Evolutionary conservation across 2,329 filamentous ascomycete species (phyloP).

Genomic region (Exophiala calicioides): DNA sequence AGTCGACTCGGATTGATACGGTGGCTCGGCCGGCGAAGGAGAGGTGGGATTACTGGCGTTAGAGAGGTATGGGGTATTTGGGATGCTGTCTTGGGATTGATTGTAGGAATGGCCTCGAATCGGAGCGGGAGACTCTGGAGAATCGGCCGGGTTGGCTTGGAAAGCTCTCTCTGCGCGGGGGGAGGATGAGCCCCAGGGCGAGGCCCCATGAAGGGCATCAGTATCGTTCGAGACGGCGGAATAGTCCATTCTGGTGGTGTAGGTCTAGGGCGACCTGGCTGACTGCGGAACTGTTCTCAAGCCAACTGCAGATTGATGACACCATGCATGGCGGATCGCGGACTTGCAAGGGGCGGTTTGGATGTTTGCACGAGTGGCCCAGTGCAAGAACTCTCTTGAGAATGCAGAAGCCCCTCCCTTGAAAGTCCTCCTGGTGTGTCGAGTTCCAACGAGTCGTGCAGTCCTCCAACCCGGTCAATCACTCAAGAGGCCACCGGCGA

Average conservation of each 20-base stretch:
- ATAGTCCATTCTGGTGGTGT: conserved; percentile 61
- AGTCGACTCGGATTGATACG: conserved; percentile 7
- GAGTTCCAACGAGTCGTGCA: too few species aligned
- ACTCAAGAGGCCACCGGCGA: too few species aligned
- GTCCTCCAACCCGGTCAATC: too few species aligned
- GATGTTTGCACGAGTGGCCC: too few species aligned
- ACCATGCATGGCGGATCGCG: background rate
- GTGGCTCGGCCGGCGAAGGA: conserved; percentile 31
- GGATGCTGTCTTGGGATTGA: conserved; percentile 30
- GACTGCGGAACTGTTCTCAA: background rate
- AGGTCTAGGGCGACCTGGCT: background rate
- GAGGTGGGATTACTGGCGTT: conserved; percentile 31
- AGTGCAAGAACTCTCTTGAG: too few species aligned
- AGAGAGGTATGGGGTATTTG: conserved; percentile 35
- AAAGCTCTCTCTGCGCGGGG: conserved; percentile 53
- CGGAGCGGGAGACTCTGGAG: conserved; percentile 45
- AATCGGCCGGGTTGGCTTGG: conserved; percentile 37
- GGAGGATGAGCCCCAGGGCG: conserved; percentile 65
- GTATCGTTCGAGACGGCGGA: conserved; percentile 59
- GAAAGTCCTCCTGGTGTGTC: too few species aligned
- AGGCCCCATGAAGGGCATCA: conserved; percentile 59
- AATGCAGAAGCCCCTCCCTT: too few species aligned
- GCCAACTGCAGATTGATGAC: background rate
- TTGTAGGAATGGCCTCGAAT: conserved; percentile 33
- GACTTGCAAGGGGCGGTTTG: too few species aligned